phyloP scores from a whole-genome alignment of 768 basidiomycete species.

The Aureoboletus auriporus region DNA sequence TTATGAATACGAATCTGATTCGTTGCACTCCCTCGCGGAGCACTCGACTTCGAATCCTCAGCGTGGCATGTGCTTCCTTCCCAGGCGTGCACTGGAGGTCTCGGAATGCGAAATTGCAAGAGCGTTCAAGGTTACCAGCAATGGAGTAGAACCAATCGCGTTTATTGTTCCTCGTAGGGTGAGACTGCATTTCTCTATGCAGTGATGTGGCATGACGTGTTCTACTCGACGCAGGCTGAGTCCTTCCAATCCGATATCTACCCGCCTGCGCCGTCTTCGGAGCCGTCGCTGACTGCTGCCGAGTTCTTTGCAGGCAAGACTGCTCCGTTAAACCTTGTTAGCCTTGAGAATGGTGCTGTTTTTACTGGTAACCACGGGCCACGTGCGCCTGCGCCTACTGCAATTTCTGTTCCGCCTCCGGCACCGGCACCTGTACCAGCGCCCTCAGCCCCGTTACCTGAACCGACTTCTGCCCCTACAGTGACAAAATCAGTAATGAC shows the following conservation, averaged over 20 bases:
- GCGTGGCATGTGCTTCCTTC: slow-evolving; percentile 96
- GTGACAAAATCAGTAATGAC: slow-evolving; percentile 30
- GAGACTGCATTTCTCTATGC: slow-evolving; percentile 13
- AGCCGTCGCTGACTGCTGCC: slow-evolving; percentile 73
- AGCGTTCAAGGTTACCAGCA: slow-evolving; percentile 81
- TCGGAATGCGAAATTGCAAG: slow-evolving; percentile 93
- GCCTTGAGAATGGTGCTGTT: slow-evolving; percentile 64
- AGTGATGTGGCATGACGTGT: neutral
- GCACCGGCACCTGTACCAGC: slow-evolving; percentile 7
- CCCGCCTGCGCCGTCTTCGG: slow-evolving; percentile 82
- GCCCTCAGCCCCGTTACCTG: slow-evolving; percentile 25
- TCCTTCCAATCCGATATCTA: slow-evolving; percentile 97
- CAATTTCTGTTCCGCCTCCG: slow-evolving; percentile 27
- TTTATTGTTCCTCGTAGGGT: slow-evolving; percentile 96
- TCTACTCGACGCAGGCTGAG: slow-evolving; percentile 55
- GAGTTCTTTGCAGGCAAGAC: slow-evolving; percentile 89
- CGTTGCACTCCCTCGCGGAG: slow-evolving; percentile 71
- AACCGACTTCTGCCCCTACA: slow-evolving; percentile 33
- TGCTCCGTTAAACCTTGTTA: slow-evolving; percentile 72
- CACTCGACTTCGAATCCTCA: slow-evolving; percentile 91
- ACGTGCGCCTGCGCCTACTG: slow-evolving; percentile 23
- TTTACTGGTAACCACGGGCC: slow-evolving; percentile 28
- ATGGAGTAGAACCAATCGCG: slow-evolving; percentile 80
- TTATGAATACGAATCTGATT: slow-evolving; percentile 91
- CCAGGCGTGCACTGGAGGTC: slow-evolving; percentile 84